Evolutionary conservation across 1,284 basidiomycete genomes (phyloP).

Genomic region (Leccinum fallax): DNA sequence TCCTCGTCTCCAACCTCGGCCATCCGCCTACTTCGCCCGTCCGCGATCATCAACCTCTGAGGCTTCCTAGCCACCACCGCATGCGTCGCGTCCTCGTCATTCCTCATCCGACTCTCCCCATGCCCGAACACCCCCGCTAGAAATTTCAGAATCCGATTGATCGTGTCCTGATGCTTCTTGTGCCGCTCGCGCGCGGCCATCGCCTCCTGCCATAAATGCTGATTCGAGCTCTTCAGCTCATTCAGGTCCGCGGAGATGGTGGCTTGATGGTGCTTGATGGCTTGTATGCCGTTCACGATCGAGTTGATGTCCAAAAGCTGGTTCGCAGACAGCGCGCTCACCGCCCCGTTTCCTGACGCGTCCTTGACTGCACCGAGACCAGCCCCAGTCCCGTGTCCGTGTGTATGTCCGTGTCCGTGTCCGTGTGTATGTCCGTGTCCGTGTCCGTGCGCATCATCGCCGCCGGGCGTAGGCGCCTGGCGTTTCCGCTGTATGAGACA

Average conservation of each 20-base stretch:
- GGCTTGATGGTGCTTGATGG: slow-evolving; percentile 91
- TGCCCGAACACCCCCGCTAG: slow-evolving; percentile 90
- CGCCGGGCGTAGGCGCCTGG: slow-evolving; percentile 40
- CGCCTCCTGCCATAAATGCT: slow-evolving; percentile 92
- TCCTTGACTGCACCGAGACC: slow-evolving; percentile 18
- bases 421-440: slow-evolving; percentile 10
- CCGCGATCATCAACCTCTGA: slow-evolving; percentile 69
- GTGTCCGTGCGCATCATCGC: slow-evolving; percentile 26
- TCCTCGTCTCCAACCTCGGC: slow-evolving; percentile 42
- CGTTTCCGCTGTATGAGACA: slow-evolving; percentile 86
- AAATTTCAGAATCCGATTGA: slow-evolving; percentile 94
- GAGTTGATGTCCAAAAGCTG: slow-evolving; percentile 74
- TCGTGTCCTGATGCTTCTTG: slow-evolving; percentile 95
- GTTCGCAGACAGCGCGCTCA: slow-evolving; percentile 37
- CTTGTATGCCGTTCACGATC: slow-evolving; percentile 81
- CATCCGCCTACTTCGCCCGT: slow-evolving; percentile 43
- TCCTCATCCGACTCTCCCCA: slow-evolving; percentile 42
- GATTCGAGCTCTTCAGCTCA: slow-evolving; percentile 87
- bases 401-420: not conserved
- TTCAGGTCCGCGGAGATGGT: slow-evolving; percentile 87
- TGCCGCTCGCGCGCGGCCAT: slow-evolving; percentile 78
- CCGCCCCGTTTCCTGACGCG: slow-evolving; percentile 16
- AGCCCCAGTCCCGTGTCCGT: not conserved
- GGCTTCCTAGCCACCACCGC: slow-evolving; percentile 54
- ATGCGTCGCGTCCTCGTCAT: slow-evolving; percentile 46